Evolutionary conservation across 2,329 filamentous ascomycete genomes (phyloP), one percentile per base, ranked within the genome.

Genomic region (Chaetomium sp.): DNA sequence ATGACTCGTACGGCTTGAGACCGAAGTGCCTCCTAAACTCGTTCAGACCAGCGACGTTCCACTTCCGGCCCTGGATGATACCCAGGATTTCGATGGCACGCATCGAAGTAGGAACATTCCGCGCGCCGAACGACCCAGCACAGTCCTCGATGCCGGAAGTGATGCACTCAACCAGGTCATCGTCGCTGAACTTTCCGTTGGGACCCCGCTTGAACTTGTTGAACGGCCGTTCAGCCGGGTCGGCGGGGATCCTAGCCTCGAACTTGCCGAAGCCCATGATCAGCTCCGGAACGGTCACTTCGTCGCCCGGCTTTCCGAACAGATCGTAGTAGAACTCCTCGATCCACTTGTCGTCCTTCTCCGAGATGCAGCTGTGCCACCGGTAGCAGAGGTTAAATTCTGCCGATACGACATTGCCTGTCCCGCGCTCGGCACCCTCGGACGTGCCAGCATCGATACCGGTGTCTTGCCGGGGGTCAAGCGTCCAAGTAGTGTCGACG

Each of bases 321-420:
- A 91, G 75, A 50, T 85, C 78, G 1, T 78, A 75, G 73, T 90
- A 92, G 66, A 91, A 83, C 13, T 88, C 81, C 70, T 92, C 83
- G 25, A 92, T 90, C 91, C 92, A 96, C 69, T 87, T 82, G 72
- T 95, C 92, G 71, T 96, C 92, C 68, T 85, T 87, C 64, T 87
- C 84, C 1, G 80, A 86, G 70, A 95, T 90, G 70, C 89, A 88
- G 3, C 91, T 92, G 78, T 96, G 92, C 91, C 92, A 96, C 68
- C 92, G 84, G 75, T 96, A 96, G 70, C 90, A 90, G 10, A 96
- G 82, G 73, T 95, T 96, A 81, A 96, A 96, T 78, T 96, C 92
- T 3, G 90, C 91, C 0, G 91, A 94, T 5, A 94, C 91, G 69
- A 90, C 87, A 72, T 95, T 96, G 58, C 92, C 92, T 0, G 90